Evolutionary conservation across 225 moss, liverwort and hornwort genomes (phyloP).

Genomic region (Lunularia cruciata): DNA sequence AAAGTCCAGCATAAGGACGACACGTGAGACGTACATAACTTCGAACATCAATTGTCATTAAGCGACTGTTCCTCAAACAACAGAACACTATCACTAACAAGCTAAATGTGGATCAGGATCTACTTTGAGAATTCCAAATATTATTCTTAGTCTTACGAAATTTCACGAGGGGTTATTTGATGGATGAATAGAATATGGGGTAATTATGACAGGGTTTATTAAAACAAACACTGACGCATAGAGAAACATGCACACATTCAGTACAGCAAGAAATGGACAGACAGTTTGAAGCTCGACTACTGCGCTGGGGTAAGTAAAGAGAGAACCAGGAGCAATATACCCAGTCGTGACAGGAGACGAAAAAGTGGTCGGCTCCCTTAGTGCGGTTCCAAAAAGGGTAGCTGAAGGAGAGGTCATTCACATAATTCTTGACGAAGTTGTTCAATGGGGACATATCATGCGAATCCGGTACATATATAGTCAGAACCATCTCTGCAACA

Average conservation of each 20-base stretch:
- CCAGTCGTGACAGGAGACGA: slow-evolving; percentile 93
- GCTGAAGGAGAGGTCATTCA: slow-evolving; percentile 54
- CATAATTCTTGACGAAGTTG: slow-evolving; percentile 64
- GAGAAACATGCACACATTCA: too few relatives aligned
- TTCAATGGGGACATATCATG: slow-evolving; percentile 73
- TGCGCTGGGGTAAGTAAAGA: background rate
- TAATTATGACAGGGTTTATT: too few relatives aligned
- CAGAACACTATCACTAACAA: too few relatives aligned
- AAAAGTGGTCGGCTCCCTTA: slow-evolving; percentile 78
- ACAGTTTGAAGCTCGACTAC: background rate
- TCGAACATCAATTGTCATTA: too few relatives aligned
- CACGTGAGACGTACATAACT: too few relatives aligned
- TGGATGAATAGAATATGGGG: too few relatives aligned
- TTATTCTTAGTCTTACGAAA: too few relatives aligned
- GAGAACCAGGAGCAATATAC: slow-evolving; percentile 28
- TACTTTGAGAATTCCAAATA: too few relatives aligned
- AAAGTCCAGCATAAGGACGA: background rate
- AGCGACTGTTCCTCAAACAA: too few relatives aligned
- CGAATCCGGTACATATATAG: slow-evolving; percentile 69
- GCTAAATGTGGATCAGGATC: too few relatives aligned
- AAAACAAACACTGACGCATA: too few relatives aligned
- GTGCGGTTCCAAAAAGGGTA: slow-evolving; percentile 87
- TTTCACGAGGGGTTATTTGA: too few relatives aligned
- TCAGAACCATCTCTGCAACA: slow-evolving; percentile 71
- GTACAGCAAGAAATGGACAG: background rate